phyloP scores from a whole-genome alignment of 345 rosid species.

The Hevea brasiliensis region DNA sequence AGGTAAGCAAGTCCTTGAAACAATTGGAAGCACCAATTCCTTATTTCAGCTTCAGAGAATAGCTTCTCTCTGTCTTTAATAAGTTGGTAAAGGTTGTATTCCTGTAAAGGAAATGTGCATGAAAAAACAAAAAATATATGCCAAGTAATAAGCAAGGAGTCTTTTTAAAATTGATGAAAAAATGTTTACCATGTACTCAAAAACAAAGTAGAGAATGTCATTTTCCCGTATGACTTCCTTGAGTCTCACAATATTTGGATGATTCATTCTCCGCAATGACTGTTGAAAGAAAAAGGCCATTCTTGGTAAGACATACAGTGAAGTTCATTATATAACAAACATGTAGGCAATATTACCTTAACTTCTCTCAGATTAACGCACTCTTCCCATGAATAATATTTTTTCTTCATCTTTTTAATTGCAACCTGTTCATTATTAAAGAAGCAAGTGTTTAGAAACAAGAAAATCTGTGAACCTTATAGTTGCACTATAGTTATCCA shows the following conservation, averaged over 20 bases:
- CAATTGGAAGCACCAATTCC: slow-evolving; percentile 96
- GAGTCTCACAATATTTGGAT: slow-evolving; percentile 94
- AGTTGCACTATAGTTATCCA: neutral
- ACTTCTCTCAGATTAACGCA: slow-evolving; percentile 93
- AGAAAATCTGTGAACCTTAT: neutral
- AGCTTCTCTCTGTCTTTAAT: slow-evolving; percentile 74
- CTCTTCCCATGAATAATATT: slow-evolving; percentile 92
- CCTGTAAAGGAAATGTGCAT: slow-evolving; percentile 38
- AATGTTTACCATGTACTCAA: slow-evolving; percentile 81
- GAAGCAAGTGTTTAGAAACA: neutral
- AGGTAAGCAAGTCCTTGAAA: slow-evolving; percentile 93
- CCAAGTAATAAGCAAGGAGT: neutral
- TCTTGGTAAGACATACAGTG: neutral
- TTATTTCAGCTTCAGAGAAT: slow-evolving; percentile 75
- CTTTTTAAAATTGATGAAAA: neutral
- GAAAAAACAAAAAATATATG: neutral
- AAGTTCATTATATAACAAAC: neutral
- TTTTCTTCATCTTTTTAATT: slow-evolving; percentile 93
- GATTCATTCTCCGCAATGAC: slow-evolving; percentile 87
- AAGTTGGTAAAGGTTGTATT: slow-evolving; percentile 87
- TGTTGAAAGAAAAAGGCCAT: neutral
- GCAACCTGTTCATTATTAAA: slow-evolving; percentile 62
- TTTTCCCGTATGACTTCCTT: slow-evolving; percentile 94
- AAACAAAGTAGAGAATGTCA: slow-evolving; percentile 79
- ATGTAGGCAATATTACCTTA: slow-evolving; percentile 49